phyloP scores from a whole-genome alignment of 331 rosid species.

The Rosa hybrid region DNA sequence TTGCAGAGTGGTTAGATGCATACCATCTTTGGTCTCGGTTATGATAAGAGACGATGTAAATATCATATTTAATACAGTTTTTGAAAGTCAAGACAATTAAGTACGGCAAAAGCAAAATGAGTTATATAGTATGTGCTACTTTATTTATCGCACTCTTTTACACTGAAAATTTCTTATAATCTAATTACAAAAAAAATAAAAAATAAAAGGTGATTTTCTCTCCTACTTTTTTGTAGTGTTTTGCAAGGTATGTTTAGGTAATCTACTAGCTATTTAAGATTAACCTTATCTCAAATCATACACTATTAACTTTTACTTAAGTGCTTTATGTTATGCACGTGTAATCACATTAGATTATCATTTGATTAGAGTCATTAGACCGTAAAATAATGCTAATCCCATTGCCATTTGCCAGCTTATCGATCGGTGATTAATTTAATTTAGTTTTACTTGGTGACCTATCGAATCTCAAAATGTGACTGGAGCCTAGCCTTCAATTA shows the following conservation, averaged over 20 bases:
- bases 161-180: no score
- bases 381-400: constrained; percentile 2
- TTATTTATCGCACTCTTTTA: no score
- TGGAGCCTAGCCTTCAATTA: not conserved
- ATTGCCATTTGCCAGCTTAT: constrained; percentile 29
- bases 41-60: not conserved
- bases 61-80: not conserved
- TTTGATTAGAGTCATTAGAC: constrained; percentile 6
- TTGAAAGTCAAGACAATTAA: no score
- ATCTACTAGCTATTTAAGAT: not conserved
- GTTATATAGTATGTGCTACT: not conserved
- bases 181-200: no score
- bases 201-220: no score
- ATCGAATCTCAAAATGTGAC: constrained; percentile 29
- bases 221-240: no score
- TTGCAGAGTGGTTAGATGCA: no score
- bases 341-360: constrained; percentile 10
- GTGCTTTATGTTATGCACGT: constrained; percentile 33
- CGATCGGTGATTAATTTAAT: constrained; percentile 1
- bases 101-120: no score
- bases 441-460: constrained; percentile 14
- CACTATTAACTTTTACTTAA: not conserved
- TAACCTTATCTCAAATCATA: not conserved
- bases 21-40: not conserved
- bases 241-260: not conserved